These are phyloP conservation scores for Paramecium bursaria DNA, from an alignment of 73 alveolate genomes.

Conservation along the genomic window DNA sequence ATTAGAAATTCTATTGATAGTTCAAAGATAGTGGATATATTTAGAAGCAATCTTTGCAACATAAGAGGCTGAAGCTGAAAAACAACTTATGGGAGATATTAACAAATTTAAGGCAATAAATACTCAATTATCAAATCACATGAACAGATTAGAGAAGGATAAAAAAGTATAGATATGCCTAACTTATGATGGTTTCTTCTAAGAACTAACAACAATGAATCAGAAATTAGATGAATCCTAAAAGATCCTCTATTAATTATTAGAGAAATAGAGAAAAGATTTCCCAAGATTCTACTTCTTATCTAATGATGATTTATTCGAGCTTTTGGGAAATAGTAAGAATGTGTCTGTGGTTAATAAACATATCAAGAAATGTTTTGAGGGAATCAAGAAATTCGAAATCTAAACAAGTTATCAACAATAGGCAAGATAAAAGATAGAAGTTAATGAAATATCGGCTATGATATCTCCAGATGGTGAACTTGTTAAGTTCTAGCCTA, in stretches of 20 bases:
- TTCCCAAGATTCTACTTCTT: constrained; percentile 99
- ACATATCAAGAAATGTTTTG: constrained; percentile 98
- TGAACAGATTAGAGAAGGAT: constrained; percentile 47
- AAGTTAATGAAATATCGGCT: constrained; percentile 88
- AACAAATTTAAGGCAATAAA: constrained; percentile 57
- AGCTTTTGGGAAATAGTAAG: constrained; percentile 96
- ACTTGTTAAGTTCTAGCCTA: constrained; percentile 82
- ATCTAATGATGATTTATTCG: constrained; percentile 99
- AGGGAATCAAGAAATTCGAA: constrained; percentile 92
- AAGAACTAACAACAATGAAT: constrained; percentile 70
- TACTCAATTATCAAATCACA: constrained; percentile 44
- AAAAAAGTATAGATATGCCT: constrained; percentile 59
- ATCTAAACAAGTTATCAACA: constrained; percentile 62
- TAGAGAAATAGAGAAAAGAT: constrained; percentile 94
- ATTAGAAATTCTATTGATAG: constrained; percentile 78
- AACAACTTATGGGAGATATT: constrained; percentile 68
- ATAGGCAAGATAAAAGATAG: constrained; percentile 70
- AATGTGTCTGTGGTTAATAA: constrained; percentile 97
- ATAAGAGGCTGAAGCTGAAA: constrained; percentile 62
- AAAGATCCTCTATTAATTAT: constrained; percentile 94
- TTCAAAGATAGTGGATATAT: constrained; percentile 71
- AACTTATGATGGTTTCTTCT: constrained; percentile 63
- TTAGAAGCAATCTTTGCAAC: constrained; percentile 70
- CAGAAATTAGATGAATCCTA: constrained; percentile 92
- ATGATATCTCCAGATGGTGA: constrained; percentile 96